Conservation (phyloP, 2,329 filamentous ascomycete species). For the Tolypocladium tundrense region DNA sequence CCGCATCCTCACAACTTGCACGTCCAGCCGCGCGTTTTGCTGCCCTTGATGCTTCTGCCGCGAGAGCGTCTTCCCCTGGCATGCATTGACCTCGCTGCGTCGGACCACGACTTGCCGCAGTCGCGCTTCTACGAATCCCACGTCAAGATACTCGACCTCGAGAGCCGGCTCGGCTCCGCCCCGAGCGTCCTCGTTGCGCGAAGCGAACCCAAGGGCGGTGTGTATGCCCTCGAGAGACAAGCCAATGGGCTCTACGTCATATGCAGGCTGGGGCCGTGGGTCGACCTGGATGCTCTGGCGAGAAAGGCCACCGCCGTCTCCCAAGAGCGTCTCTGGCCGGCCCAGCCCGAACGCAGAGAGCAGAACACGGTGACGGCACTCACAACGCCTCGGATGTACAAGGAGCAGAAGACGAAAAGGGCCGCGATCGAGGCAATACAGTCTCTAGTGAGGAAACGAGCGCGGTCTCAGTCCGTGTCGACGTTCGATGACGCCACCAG, state of each 20-base stretch:
- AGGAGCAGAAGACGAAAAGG: slow-evolving; percentile 42
- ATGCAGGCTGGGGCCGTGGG: slow-evolving; percentile 58
- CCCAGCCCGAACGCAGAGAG: slow-evolving; percentile 7
- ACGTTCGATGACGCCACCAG: slow-evolving; percentile 17
- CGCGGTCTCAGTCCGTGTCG: slow-evolving; percentile 32
- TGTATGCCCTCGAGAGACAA: slow-evolving; percentile 59
- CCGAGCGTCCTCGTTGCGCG: slow-evolving; percentile 52
- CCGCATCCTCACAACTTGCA: slow-evolving; percentile 44
- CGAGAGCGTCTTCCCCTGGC: slow-evolving; percentile 52
- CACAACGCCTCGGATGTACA: slow-evolving; percentile 36
- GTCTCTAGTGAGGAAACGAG: slow-evolving; percentile 45
- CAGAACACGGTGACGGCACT: slow-evolving; percentile 14
- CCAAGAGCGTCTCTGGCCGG: slow-evolving; percentile 17
- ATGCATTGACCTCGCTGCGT: slow-evolving; percentile 45
- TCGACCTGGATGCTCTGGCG: slow-evolving; percentile 46
- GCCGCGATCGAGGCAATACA: slow-evolving; percentile 55
- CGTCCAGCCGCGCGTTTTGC: slow-evolving; percentile 42
- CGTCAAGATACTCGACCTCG: slow-evolving; percentile 53
- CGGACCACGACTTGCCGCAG: slow-evolving; percentile 38
- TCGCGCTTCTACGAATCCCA: slow-evolving; percentile 50
- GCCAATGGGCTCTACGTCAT: slow-evolving; percentile 51
- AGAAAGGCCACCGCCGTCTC: slow-evolving; percentile 32
- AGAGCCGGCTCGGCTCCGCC: slow-evolving; percentile 44
- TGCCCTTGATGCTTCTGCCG: slow-evolving; percentile 52
- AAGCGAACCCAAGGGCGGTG: slow-evolving; percentile 39